These are phyloP conservation scores for Bathelium albidoporum DNA, from an alignment of 495 filamentous ascomycete genomes.

Conservation along the genomic window DNA sequence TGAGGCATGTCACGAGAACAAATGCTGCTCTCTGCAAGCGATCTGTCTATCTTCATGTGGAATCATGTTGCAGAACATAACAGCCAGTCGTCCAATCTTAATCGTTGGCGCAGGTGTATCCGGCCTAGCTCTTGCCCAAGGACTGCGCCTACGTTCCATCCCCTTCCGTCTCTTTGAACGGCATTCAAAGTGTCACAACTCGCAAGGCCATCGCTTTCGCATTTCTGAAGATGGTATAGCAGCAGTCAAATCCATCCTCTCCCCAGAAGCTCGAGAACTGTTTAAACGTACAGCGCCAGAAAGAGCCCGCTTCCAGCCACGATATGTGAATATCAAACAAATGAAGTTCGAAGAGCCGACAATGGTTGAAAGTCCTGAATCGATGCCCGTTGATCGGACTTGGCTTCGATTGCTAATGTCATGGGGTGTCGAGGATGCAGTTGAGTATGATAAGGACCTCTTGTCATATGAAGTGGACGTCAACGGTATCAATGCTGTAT, in stretches of 20 bases:
- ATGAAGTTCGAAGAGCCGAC: neutral
- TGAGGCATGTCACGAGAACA: no score
- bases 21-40: no score
- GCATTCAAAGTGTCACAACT: constrained; percentile 28
- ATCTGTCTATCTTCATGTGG: no score
- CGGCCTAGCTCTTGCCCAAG: constrained; percentile 18
- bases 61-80: no score
- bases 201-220: constrained; percentile 29
- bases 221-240: neutral
- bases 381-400: constrained; percentile 8
- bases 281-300: neutral
- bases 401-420: constrained; percentile 4
- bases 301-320: constrained; percentile 8
- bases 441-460: constrained; percentile 10
- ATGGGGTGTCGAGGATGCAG: constrained; percentile 4
- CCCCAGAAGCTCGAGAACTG: constrained; percentile 4
- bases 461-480: constrained; percentile 7
- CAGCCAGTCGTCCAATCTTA: constrained; percentile 18
- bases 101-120: constrained; percentile 17
- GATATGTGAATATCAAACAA: constrained; percentile 6
- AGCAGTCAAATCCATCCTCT: constrained; percentile 5
- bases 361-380: neutral
- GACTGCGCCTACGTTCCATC: constrained; percentile 22
- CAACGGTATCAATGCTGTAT: constrained; percentile 20
- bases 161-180: constrained; percentile 45